Conservation (phyloP, 768 basidiomycete species). For the Termitomyces sp. region DNA sequence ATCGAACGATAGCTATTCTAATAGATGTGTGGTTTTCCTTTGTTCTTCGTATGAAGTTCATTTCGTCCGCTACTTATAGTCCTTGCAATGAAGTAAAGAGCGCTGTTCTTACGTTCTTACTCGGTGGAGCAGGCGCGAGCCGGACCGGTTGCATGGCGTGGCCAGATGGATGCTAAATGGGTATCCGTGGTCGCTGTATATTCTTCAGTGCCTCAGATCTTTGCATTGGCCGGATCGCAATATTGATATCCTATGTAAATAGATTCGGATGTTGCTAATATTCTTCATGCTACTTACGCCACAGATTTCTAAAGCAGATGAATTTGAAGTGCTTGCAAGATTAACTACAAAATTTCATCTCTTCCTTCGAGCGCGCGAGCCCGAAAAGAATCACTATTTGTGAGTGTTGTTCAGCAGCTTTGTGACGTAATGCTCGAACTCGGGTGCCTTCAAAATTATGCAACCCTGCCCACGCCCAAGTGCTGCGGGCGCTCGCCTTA, state of each 20-base stretch:
- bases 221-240: background rate
- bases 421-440: background rate
- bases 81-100: background rate
- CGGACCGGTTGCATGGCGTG: too few species aligned
- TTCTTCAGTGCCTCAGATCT: too few species aligned
- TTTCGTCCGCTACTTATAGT: background rate
- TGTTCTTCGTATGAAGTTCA: too few species aligned
- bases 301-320: background rate
- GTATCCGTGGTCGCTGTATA: background rate
- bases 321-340: background rate
- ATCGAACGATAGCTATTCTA: too few species aligned
- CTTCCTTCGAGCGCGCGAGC: too few species aligned
- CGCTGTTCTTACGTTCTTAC: too few species aligned
- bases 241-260: background rate
- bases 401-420: background rate
- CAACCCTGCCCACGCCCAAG: too few species aligned
- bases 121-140: too few species aligned
- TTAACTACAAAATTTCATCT: background rate
- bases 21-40: background rate
- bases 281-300: background rate
- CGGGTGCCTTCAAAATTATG: background rate
- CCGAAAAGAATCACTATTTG: background rate
- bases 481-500: background rate
- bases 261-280: background rate
- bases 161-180: background rate